Percentiles rank a stretch among this genome's conserved stretches.
Evolutionary conservation across 768 basidiomycete species (phyloP).

Genomic region (Pholiota molesta): DNA sequence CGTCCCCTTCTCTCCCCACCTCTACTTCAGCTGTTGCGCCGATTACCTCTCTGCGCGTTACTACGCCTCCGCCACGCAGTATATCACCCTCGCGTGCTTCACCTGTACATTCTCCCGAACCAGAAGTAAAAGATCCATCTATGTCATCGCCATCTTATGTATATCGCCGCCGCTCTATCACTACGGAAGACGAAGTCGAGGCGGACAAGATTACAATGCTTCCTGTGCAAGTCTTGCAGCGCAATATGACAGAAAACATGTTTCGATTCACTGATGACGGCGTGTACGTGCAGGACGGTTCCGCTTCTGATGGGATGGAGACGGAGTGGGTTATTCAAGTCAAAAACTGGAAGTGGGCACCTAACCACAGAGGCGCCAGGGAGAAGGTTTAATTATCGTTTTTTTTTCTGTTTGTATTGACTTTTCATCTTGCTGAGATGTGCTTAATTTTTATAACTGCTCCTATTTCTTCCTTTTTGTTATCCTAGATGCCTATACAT

Average conservation of each 20-base stretch:
- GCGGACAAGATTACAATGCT: constrained; percentile 3
- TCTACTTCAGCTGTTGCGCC: neutral
- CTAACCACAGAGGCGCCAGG: constrained; percentile 5
- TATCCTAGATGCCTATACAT: neutral
- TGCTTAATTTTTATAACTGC: neutral
- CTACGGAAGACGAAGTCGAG: constrained; percentile 7
- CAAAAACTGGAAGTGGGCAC: constrained; percentile 44
- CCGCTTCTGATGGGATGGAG: constrained; percentile 28
- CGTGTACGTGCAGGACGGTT: constrained; percentile 35
- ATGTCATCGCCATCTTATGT: constrained; percentile 11
- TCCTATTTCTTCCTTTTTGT: neutral
- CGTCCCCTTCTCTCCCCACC: neutral
- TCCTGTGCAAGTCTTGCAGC: constrained; percentile 39
- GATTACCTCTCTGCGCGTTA: neutral
- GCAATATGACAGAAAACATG: constrained; percentile 37
- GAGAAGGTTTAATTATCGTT: neutral
- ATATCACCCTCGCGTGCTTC: constrained; percentile 18
- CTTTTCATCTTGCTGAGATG: neutral
- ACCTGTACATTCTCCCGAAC: constrained; percentile 25
- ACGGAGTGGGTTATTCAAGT: constrained; percentile 46
- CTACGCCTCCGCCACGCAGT: constrained; percentile 9
- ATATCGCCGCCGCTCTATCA: neutral
- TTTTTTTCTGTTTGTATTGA: neutral
- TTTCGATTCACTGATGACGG: constrained; percentile 42
- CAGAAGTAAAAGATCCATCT: constrained; percentile 7